Percentiles rank a stretch among this genome's conserved stretches.
Evolutionary conservation across 2,329 filamentous ascomycete species (phyloP).

Genomic region (Metarhizium album): DNA sequence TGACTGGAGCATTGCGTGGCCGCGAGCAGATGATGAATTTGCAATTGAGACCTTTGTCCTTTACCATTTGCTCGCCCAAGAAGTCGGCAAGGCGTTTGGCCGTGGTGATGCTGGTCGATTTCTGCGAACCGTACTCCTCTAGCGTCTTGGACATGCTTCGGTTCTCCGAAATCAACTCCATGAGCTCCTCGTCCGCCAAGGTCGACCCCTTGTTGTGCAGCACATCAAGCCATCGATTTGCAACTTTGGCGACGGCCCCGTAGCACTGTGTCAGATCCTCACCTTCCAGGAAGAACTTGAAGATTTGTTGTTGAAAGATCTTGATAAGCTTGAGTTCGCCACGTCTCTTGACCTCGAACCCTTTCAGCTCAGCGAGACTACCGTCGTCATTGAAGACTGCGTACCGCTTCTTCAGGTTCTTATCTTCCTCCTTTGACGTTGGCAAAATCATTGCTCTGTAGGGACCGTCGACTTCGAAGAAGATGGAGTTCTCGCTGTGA

Average conservation of each 20-base stretch:
- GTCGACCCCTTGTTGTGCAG: conserved; percentile 80
- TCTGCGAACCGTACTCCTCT: conserved; percentile 90
- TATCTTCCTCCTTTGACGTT: conserved; percentile 97
- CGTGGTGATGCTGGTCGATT: conserved; percentile 98
- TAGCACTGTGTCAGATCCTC: conserved; percentile 83
- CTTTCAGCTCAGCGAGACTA: conserved; percentile 87
- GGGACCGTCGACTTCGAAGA: conserved; percentile 97
- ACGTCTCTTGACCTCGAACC: conserved; percentile 94
- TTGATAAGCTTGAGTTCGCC: conserved; percentile 99
- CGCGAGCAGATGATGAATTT: conserved; percentile 95
- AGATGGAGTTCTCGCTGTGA: conserved; percentile 97
- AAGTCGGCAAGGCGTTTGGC: conserved; percentile 93
- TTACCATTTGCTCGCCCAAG: conserved; percentile 95
- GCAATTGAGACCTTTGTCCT: conserved; percentile 98
- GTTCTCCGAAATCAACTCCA: conserved; percentile 99
- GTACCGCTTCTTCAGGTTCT: conserved; percentile 98
- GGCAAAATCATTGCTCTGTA: conserved; percentile 97
- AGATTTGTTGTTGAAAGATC: conserved; percentile 98
- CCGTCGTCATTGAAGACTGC: conserved; percentile 98
- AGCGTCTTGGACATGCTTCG: conserved; percentile 95
- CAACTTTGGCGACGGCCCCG: conserved; percentile 80
- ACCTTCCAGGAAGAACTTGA: conserved; percentile 97
- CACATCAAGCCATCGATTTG: conserved; percentile 94
- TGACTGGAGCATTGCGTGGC: conserved; percentile 83
- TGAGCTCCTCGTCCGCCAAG: conserved; percentile 89